These are phyloP conservation scores for Ceratocystiopsis brevicomis DNA, from an alignment of 2,329 filamentous ascomycete genomes.

Conservation along the genomic window DNA sequence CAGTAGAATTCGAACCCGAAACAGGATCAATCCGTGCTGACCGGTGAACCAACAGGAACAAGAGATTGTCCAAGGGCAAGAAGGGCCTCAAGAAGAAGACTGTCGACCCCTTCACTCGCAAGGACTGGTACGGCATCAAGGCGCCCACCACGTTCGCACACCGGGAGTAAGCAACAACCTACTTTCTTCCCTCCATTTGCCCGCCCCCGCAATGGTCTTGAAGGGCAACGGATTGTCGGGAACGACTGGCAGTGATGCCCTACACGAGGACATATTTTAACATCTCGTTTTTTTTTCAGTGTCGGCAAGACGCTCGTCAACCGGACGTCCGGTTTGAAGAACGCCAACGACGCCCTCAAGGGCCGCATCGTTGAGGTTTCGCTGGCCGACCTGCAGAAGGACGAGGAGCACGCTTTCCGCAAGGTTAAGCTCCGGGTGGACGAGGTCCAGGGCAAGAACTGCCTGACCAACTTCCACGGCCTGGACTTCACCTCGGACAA, in stretches of 20 bases:
- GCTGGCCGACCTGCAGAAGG: constrained; percentile 96
- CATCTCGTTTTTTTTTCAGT: constrained; percentile 33
- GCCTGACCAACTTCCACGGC: constrained; percentile 99
- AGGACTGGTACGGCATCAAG: constrained; percentile 99
- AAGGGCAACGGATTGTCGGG: neutral
- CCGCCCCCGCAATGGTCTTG: neutral
- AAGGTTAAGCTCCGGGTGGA: constrained; percentile 98
- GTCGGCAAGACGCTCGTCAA: constrained; percentile 99
- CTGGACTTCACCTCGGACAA: constrained; percentile 99
- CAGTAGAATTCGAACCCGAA: neutral
- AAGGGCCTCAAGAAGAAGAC: constrained; percentile 99
- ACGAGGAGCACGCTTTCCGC: constrained; percentile 99
- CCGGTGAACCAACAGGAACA: constrained; percentile 49
- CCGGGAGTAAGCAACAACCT: constrained; percentile 58
- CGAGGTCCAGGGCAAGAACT: constrained; percentile 99
- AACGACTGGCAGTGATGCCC: neutral
- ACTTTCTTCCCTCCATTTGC: constrained; percentile 7
- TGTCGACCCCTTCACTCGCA: constrained; percentile 89
- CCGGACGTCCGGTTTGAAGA: constrained; percentile 98
- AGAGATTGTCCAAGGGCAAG: constrained; percentile 99
- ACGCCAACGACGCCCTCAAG: constrained; percentile 98
- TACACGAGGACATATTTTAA: constrained; percentile 9
- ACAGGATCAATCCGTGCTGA: neutral
- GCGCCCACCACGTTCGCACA: constrained; percentile 89
- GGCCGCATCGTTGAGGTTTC: constrained; percentile 98